Base-by-base conservation (phyloP, 2,329 filamentous ascomycete species). In the Aspergillus terreus region DNA sequence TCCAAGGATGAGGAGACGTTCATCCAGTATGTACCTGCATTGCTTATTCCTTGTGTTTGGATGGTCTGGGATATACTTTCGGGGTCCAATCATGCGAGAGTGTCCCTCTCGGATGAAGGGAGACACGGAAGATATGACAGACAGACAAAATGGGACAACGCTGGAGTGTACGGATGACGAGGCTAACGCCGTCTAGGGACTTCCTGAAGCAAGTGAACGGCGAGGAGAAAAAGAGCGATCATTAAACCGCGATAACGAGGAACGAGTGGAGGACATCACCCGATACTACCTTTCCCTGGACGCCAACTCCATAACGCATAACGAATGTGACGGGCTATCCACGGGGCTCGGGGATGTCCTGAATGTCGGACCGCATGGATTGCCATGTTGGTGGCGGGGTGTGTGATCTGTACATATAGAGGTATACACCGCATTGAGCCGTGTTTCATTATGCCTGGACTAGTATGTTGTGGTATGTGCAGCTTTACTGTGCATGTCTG, bases 1-100 rank as follows among this genome's bases (percentile, higher is more conserved):
- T 85, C 80, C 75, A 84, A 84, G 72, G 83, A 85, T 61, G 83
- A 86, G 75, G 83, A 85, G 75, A 78, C 79, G 65, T 86, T 86
- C 71, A 83, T 86, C 66, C 80, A 84, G 83, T 86, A 80, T 57
- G 80, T 76, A 45, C 27, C 27, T 4, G 7, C 7, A 30, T 33
- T 30, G 2, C 46, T 27, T n/a, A 46, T 50, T 7, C 0, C 6
- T 32, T 44, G 17, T 6, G 30, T 21, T n/a, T 32, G 33, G n/a
- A 12, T 30, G 6, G n/a, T 43, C 36, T 38, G 35, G 35, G 35
- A 41, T 17, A 17, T n/a, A 7, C 4, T 42, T 15, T 21, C 21
- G 36, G 23, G 12, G 19, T 15, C 6, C 14, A 2, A 6, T 23
- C 27, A 17, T n/a, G 7, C 6, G 35, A n/a, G 35, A 38, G 35